Base-by-base conservation (phyloP, 2,329 filamentous ascomycete species). In the Taxawa tesnikishii region DNA sequence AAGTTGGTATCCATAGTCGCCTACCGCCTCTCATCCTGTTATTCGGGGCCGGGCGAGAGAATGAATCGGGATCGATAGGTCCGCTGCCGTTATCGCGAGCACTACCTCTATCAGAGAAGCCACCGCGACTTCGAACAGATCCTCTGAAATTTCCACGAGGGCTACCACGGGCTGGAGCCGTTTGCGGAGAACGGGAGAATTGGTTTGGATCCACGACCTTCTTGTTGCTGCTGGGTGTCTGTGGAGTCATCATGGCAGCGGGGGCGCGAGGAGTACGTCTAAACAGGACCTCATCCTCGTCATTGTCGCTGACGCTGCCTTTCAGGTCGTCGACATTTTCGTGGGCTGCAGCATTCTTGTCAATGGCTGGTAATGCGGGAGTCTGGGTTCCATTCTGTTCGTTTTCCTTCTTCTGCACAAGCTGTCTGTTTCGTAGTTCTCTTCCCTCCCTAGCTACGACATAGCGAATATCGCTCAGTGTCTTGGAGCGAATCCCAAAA, bases 401-500 rank as follows among this genome's bases (percentile, higher is more conserved):
- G 15, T 29, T 40, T 15, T 40, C 38, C 25, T 40, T 42, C 17
- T 35, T 36, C 33, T 48, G 43, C 23, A 55, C 32, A 18, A 42
- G 42, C 28, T 45, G 42, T 10, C 53, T 42, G 30, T 55, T 55
- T 24, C 56, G 58, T 45, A 53, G 60, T 37, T 67, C 63, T 26
- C 63, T 58, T 19, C 66, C 63, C 41, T 67, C 63, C 27, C 63
- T 55, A 13, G 55, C 56, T 14, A 67, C 55, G 17, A 60, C 60
- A 38, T 66, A 62, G 6, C 63, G 58, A 8, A 68, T 53, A 39
- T 67, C 62, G 44, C 65, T 62, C 6, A 67, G 50, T 31, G 60
- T 58, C 51, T 65, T 67, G 19, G 53, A 56, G 23, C 62, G 58
- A 28, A 68, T 61, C 38, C 65, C 63, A 33, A 68, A 68, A 15